Percentiles rank a stretch among this genome's conserved stretches.
Evolutionary conservation across 2,329 filamentous ascomycete species (phyloP).

Genomic region (Exophiala sideris): DNA sequence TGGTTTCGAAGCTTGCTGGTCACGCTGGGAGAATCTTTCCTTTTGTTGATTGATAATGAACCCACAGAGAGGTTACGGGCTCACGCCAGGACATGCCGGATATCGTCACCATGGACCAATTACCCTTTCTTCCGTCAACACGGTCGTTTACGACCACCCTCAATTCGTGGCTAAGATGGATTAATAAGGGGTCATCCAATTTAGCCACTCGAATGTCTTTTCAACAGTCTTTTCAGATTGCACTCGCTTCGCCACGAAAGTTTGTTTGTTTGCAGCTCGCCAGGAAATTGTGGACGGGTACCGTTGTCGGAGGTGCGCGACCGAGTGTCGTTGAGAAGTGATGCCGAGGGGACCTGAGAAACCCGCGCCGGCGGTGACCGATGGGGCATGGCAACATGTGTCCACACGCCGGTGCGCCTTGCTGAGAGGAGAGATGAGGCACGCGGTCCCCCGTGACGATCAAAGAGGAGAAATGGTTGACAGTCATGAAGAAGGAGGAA

Average conservation of each 20-base stretch:
- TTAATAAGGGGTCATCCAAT: background rate
- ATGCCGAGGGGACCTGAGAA: background rate
- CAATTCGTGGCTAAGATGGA: too few relatives aligned
- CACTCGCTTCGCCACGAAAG: background rate
- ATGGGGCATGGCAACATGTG: background rate
- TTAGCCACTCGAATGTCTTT: constrained; percentile 2
- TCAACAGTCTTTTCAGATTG: constrained; percentile 19
- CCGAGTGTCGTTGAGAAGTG: background rate
- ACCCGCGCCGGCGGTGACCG: background rate
- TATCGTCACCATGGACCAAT: constrained; percentile 12
- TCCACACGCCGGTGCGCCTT: background rate
- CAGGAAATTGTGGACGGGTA: constrained; percentile 5
- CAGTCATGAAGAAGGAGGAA: constrained; percentile 5
- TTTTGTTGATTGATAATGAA: constrained; percentile 20
- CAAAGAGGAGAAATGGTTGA: background rate
- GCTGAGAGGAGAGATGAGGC: background rate
- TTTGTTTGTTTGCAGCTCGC: constrained; percentile 3
- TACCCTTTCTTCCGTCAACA: constrained; percentile 3
- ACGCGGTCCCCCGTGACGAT: constrained; percentile 13
- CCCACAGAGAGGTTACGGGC: constrained; percentile 26
- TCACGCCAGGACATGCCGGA: constrained; percentile 26
- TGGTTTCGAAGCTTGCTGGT: constrained; percentile 22
- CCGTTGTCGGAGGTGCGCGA: background rate
- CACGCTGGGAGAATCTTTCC: constrained; percentile 24
- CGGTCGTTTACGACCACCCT: background rate